Evolutionary conservation across 2,329 filamentous ascomycete genomes (phyloP).

Genomic region (Mycosphaerella sp.): DNA sequence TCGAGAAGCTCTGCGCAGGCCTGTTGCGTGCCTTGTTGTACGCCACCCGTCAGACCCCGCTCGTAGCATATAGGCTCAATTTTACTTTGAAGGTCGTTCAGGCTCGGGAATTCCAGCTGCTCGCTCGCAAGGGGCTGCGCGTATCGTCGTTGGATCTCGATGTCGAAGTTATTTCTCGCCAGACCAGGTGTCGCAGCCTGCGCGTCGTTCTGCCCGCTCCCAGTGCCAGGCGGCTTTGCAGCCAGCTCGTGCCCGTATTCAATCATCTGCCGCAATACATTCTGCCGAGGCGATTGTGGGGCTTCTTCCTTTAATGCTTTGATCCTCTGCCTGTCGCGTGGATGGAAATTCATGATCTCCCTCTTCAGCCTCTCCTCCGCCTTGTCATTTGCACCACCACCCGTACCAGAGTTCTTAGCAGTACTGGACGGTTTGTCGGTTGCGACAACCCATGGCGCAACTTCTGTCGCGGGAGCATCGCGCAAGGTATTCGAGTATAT

Average conservation of each 20-base stretch:
- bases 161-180: conserved; percentile 51
- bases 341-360: conserved; percentile 58
- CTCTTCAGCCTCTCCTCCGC: conserved; percentile 58
- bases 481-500: conserved; percentile 55
- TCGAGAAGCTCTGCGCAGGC: conserved; percentile 55
- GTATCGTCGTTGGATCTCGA: conserved; percentile 61
- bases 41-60: conserved; percentile 49
- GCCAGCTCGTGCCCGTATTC: conserved; percentile 29
- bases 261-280: conserved; percentile 24
- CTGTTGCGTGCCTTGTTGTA: conserved; percentile 33
- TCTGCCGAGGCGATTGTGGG: conserved; percentile 14
- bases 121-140: conserved; percentile 55
- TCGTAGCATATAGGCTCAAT: conserved; percentile 63
- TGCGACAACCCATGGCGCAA: conserved; percentile 59
- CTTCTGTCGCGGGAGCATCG: conserved; percentile 53
- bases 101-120: conserved; percentile 57
- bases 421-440: conserved; percentile 70
- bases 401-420: conserved; percentile 46
- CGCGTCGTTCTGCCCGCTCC: conserved; percentile 17
- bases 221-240: conserved; percentile 21
- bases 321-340: conserved; percentile 52
- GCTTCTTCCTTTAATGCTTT: conserved; percentile 29
- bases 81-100: conserved; percentile 51
- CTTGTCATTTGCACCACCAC: conserved; percentile 51
- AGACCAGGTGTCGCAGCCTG: conserved; percentile 22